A percentile compares a stretch with the other conserved stretches of the same genome.
phyloP scores from a whole-genome alignment of 2,329 filamentous ascomycete genomes.

The Aspergillus proliferans region DNA sequence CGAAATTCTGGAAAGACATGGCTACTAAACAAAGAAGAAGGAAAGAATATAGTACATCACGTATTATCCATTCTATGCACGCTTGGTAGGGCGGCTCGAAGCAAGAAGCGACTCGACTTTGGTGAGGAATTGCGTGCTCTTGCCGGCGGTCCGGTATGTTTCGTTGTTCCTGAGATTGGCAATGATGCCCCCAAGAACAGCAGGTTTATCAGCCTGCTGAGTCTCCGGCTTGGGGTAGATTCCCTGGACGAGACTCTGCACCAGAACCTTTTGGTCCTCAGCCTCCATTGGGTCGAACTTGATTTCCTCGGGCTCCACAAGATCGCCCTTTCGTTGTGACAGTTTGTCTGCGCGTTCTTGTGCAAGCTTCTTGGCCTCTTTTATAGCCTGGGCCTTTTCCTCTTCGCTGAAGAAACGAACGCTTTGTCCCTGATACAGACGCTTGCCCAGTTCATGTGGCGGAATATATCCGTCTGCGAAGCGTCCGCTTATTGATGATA shows the following conservation, averaged over 20 bases:
- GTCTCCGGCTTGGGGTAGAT: conserved; percentile 22
- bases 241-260: conserved; percentile 28
- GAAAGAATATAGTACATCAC: no score
- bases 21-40: no score
- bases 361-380: conserved; percentile 29
- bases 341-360: conserved; percentile 27
- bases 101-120: conserved; percentile 34
- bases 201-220: conserved; percentile 13
- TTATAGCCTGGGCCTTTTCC: conserved; percentile 31
- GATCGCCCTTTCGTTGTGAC: conserved; percentile 31
- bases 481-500: conserved; percentile 29
- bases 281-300: conserved; percentile 21
- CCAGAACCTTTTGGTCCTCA: conserved; percentile 21
- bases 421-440: conserved; percentile 31
- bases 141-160: conserved; percentile 33
- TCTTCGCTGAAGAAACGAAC: conserved; percentile 33
- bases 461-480: conserved; percentile 30
- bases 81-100: conserved; percentile 22
- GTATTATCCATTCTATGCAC: conserved; percentile 9
- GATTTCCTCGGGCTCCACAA: conserved; percentile 28
- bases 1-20: no score
- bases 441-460: conserved; percentile 30
- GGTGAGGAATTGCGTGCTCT: conserved; percentile 30
- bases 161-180: conserved; percentile 36
- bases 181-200: conserved; percentile 26